Evolutionary conservation across 2,329 filamentous ascomycete species (phyloP), one percentile per base, ranked within the genome.

Genomic region (Botrytis hyacinthi): DNA sequence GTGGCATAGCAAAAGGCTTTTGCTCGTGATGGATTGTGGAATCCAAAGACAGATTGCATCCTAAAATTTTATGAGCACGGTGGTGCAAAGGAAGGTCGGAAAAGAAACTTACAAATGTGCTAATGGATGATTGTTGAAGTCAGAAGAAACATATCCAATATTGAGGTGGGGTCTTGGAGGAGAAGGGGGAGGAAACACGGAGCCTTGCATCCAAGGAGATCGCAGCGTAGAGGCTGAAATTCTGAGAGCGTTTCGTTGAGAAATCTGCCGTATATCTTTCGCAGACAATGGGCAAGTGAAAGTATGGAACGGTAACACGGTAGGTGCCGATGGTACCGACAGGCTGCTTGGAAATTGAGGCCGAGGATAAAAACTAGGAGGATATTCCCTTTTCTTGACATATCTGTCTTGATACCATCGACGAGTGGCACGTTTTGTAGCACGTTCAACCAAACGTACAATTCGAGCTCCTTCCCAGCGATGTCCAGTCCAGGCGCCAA

Each of bases 41-140:
- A 86, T 0, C 96, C 96, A 83, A 99, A 99, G 9, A 98, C 95
- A 1, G 96, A 98, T 84, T 99, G 96, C 96, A 99, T 99, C 72
- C 87, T 89, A 72, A 32, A 51, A 37, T 63, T 14, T 22, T 65
- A 18, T 71, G 9, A 72, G 65, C 54, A 48, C 66, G n/a, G 37
- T 63, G 32, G 5, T 32, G 18, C 37, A 32, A 51, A 70, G 2
- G 8, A 35, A n/a, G 7, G 35, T 42, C 0, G 32, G 8, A 63
- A 8, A 10, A 44, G 26, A 22, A 79, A 87, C 84, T 84, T 77
- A 89, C 87, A 99, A 83, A 83, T 99, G 96, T 37, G 96, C 96
- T 48, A 99, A 85, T 6, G 96, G 96, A 81, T 99, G 96, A 79
- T 99, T 99, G 81, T 99, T 99, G 83, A 99, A 99, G 83, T 99